Base-by-base conservation (phyloP, 257 asterid species). In the Solanum raphanifolium region DNA sequence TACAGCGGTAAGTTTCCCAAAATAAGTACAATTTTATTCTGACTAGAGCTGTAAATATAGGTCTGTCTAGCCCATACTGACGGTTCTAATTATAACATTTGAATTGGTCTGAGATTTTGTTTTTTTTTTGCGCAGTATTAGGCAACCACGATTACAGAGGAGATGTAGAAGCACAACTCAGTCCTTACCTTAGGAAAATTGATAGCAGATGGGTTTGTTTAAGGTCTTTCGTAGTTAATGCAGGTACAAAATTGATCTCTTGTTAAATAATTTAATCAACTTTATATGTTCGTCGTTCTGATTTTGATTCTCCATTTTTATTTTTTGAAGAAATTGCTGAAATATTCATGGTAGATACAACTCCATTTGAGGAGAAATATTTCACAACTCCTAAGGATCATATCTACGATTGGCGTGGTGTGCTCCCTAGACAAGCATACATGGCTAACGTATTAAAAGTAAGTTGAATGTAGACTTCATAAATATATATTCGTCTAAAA, bases 91-190 rank as follows among this genome's bases (percentile, higher is more conserved):
- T 55, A 55, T 55, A 3, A 20, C 25, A 7, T 58, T 7, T 58
- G 9, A 7, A 76, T 35, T 10, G 7, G 55, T 13, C 6, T 85
- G 32, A 21, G 3, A 4, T 46, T 7, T 16, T 41, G 3, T 16
- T 41, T 4, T 12, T 32, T 4, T 18, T 46, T 8, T 87, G 94
- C 95, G 92, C 98, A 95, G 99, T 96, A 88, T 87, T 96, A 86
- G 99, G 99, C 3, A 96, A 96, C 90, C 99, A 96, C 90, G 99
- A 96, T 85, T 96, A 96, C 36, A 91, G 99, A 86, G 99, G 99
- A n/a, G 90, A 96, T 89, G 92, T 90, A 83, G 88, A 88, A 88
- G 97, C 99, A 1, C 99, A 96, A 87, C 88, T 96, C 92, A 95
- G 98, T 91, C 91, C 93, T 82, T 65, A 74, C 35, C 98, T 96